Conservation (phyloP, 208 protist genomes). For the Crithidia mellificae region DNA sequence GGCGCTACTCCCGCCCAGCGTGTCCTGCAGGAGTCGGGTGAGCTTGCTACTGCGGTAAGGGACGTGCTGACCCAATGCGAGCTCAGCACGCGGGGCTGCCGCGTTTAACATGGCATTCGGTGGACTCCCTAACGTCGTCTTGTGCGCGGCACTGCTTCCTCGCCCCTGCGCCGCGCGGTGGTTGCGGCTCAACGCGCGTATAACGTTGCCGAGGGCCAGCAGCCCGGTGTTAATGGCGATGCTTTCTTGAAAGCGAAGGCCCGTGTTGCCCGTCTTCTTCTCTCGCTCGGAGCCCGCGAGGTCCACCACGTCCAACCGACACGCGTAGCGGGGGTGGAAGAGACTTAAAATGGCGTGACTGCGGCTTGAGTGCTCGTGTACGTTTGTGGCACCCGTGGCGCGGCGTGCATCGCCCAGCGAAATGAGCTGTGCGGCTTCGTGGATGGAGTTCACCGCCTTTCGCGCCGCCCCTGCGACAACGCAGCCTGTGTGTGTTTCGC, state of each 20-base stretch:
- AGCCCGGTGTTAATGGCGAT: constrained; percentile 93
- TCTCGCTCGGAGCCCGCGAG: constrained; percentile 90
- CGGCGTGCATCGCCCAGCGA: constrained; percentile 71
- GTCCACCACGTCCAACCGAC: constrained; percentile 92
- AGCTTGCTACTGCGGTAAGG: constrained; percentile 92
- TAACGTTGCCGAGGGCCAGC: constrained; percentile 94
- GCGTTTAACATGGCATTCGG: no score
- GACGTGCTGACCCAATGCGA: no score
- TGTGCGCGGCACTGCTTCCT: no score
- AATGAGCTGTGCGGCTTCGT: constrained; percentile 74
- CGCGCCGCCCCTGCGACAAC: constrained; percentile 58
- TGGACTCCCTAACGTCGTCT: no score
- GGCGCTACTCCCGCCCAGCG: constrained; percentile 85
- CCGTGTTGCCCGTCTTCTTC: constrained; percentile 81
- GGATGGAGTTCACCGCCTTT: constrained; percentile 47
- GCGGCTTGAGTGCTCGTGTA: constrained; percentile 88
- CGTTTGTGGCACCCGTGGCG: constrained; percentile 88
- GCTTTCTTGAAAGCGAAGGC: constrained; percentile 89
- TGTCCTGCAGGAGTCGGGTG: constrained; percentile 89
- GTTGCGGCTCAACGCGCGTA: constrained; percentile 79
- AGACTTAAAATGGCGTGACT: constrained; percentile 94
- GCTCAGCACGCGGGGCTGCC: no score
- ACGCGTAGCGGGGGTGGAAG: constrained; percentile 64
- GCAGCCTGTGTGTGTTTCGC: constrained; percentile 18
- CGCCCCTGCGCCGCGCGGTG: constrained; percentile 13